phyloP scores from a whole-genome alignment of 305 asterid genomes.

The Stenogyne calaminthoides region DNA sequence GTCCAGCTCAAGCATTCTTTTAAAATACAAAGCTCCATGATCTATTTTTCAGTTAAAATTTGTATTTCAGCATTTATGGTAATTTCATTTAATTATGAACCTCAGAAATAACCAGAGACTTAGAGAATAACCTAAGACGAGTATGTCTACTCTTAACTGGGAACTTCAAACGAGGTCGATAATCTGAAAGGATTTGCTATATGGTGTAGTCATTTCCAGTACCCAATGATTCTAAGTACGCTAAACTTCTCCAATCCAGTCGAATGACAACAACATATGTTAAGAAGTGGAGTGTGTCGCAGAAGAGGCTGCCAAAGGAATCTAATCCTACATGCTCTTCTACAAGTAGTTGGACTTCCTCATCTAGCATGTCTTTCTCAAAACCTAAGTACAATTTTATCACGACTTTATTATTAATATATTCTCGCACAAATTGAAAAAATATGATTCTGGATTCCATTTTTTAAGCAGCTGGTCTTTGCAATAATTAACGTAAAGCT shows the following conservation, averaged over 20 bases:
- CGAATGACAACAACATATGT: neutral
- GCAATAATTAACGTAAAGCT: constrained; percentile 5
- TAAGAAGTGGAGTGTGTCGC: neutral
- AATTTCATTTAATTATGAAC: neutral
- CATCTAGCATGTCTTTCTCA: neutral
- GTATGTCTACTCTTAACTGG: neutral
- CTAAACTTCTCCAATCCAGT: neutral
- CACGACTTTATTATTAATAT: neutral
- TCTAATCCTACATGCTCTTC: neutral
- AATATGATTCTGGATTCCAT: neutral
- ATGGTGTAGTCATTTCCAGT: neutral
- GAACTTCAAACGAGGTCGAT: no score
- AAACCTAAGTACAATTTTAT: neutral
- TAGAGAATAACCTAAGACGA: neutral
- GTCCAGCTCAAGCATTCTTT: neutral
- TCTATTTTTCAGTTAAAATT: neutral
- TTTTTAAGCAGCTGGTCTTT: neutral
- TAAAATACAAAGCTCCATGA: neutral
- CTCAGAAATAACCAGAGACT: neutral
- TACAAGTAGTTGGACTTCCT: neutral
- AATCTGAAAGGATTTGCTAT: neutral
- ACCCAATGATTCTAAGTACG: neutral
- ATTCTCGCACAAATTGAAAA: neutral
- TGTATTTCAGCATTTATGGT: neutral
- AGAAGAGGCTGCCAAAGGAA: neutral